These are phyloP conservation scores for Fragilaria crotonensis DNA, from an alignment of 108 stramenopile species.

Conservation along the genomic window DNA sequence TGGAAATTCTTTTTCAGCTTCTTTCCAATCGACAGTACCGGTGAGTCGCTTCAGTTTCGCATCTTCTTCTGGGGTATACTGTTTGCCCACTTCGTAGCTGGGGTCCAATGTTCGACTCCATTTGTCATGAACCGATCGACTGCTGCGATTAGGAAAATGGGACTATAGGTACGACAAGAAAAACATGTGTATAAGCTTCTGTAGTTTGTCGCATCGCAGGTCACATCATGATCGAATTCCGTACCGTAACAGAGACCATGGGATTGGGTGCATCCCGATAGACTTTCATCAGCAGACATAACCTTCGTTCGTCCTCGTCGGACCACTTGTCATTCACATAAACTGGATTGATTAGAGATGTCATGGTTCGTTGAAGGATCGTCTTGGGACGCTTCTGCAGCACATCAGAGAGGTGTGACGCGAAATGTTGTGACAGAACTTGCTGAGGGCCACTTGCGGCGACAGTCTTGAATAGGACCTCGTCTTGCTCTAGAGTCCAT, in stretches of 20 bases:
- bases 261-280: conserved; percentile 18
- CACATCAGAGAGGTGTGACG: conserved; percentile 12
- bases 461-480: conserved; percentile 45
- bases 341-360: conserved; percentile 46
- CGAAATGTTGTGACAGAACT: conserved; percentile 20
- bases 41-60: conserved; percentile 11
- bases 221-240: neutral
- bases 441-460: conserved; percentile 46
- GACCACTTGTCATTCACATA: conserved; percentile 15
- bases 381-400: conserved; percentile 19
- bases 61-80: conserved; percentile 18
- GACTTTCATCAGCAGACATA: conserved; percentile 27
- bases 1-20: conserved; percentile 22
- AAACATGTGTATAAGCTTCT: no score
- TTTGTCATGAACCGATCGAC: conserved; percentile 31
- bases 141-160: conserved; percentile 38
- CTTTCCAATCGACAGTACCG: conserved; percentile 6
- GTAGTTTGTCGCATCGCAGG: no score
- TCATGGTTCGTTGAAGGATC: conserved; percentile 22
- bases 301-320: conserved; percentile 19
- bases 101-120: conserved; percentile 51
- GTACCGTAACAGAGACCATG: neutral
- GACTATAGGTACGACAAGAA: neutral
- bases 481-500: conserved; percentile 53
- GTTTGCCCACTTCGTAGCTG: conserved; percentile 2